Evolutionary conservation across 2,329 filamentous ascomycete species (phyloP).

Genomic region (Cladosporium sp.): DNA sequence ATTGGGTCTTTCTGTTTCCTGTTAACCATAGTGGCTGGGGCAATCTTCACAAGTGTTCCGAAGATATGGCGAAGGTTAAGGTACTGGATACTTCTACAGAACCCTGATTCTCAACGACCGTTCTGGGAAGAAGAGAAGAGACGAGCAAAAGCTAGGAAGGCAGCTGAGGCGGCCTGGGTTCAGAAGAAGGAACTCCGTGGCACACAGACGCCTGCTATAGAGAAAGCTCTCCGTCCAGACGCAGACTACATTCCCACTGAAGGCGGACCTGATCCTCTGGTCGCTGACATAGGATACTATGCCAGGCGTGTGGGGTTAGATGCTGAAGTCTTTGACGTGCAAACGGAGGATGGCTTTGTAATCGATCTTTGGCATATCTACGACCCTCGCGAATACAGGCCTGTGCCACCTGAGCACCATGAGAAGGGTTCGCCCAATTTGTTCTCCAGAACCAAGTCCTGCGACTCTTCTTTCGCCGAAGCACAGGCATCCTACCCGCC

Average conservation of each 20-base stretch:
- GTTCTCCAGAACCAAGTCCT: slow-evolving; percentile 41
- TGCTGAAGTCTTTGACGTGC: slow-evolving; percentile 74
- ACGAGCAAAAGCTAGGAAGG: slow-evolving; percentile 53
- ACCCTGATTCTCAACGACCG: slow-evolving; percentile 58
- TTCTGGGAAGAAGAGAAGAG: slow-evolving; percentile 71
- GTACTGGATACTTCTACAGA: slow-evolving; percentile 52
- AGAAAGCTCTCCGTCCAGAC: slow-evolving; percentile 33
- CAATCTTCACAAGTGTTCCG: slow-evolving; percentile 64
- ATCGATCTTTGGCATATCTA: slow-evolving; percentile 87
- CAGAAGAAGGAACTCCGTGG: slow-evolving; percentile 38
- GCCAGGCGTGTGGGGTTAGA: slow-evolving; percentile 83
- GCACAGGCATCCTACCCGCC: slow-evolving; percentile 35
- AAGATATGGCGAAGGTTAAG: slow-evolving; percentile 47
- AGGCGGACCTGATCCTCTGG: slow-evolving; percentile 72
- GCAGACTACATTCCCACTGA: slow-evolving; percentile 69
- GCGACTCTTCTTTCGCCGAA: slow-evolving; percentile 22
- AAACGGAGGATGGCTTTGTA: slow-evolving; percentile 91
- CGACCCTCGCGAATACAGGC: slow-evolving; percentile 68
- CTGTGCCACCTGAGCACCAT: slow-evolving; percentile 42
- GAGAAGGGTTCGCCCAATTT: slow-evolving; percentile 56
- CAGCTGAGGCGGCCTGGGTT: slow-evolving; percentile 61
- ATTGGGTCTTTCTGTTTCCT: slow-evolving; percentile 76
- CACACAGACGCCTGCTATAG: slow-evolving; percentile 41
- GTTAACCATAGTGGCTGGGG: slow-evolving; percentile 68
- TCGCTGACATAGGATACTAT: slow-evolving; percentile 80